Evolutionary conservation across 352 stramenopile species (phyloP), one percentile per base, ranked within the genome.

Genomic region (Globisporangium sylvaticum): DNA sequence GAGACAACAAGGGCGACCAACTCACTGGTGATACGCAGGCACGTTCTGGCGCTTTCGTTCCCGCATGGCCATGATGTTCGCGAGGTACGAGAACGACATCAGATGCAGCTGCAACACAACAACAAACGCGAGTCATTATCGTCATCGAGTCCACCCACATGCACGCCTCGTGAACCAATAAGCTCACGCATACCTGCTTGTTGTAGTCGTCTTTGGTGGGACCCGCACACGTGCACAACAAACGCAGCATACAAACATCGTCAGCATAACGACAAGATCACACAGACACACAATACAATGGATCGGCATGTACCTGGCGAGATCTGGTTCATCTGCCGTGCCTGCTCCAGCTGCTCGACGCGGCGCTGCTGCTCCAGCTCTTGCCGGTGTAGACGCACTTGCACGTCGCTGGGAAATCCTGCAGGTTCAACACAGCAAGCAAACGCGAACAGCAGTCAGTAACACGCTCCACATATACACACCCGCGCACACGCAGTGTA

Each of bases 21-120:
- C 63, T 22, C 14, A 60, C 65, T 67, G 46, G 22, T 81, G 67
- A 25, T 73, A 67, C 4, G 66, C 46, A 12, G 66, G 60, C 68
- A 46, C 62, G 27, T 66, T 76, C 58, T 70, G 65, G 25, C 73
- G 67, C 58, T 83, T 79, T 31, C 74, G 75, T 63, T 80, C 75
- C 48, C 77, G 73, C 27, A 77, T 71, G n/a, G 77, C 77, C 70
- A 85, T 80, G 59, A 85, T 76, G 66, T 83, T 85, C 7, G 77
- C 77, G 12, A 85, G 65, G 55, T 80, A 85, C 58, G 77, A 77
- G 56, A 85, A 85, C 29, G 77, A 83, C 58, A 72, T 77, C 22
- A 85, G 46, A n/a, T 85, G 77, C 18, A 83, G 39, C 77, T 84
- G 46, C n/a, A 60, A 25, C 3, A 24, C 24, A 46, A 62, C 20